Evolutionary conservation across 2,329 filamentous ascomycete genomes (phyloP).

Genomic region (Curvularia lunata): DNA sequence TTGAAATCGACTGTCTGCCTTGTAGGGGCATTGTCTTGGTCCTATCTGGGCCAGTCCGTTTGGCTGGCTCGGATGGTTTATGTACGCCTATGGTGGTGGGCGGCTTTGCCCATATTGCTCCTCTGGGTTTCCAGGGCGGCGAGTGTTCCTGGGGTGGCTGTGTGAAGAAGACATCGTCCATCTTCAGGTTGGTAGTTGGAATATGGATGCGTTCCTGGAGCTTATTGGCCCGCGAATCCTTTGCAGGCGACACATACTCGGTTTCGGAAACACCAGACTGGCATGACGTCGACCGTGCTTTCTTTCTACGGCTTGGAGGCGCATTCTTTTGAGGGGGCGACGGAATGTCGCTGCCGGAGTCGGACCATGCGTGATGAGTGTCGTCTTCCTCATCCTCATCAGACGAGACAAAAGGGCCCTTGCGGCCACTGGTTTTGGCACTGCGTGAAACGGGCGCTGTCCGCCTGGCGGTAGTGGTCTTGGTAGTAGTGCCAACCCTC

Average conservation of each 20-base stretch:
- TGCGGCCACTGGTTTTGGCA: slow-evolving; percentile 22
- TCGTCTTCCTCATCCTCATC: slow-evolving; percentile 33
- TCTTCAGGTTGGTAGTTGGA: slow-evolving; percentile 48
- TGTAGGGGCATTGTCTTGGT: slow-evolving; percentile 36
- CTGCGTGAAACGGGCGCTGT: slow-evolving; percentile 31
- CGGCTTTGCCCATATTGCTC: slow-evolving; percentile 57
- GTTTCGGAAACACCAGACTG: slow-evolving; percentile 8
- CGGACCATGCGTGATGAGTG: slow-evolving; percentile 20
- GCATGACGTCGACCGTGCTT: slow-evolving; percentile 16
- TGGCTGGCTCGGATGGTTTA: slow-evolving; percentile 26
- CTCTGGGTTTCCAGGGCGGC: slow-evolving; percentile 54
- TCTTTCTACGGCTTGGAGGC: slow-evolving; percentile 24
- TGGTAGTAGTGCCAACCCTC: slow-evolving; percentile 31
- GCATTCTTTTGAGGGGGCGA: slow-evolving; percentile 16
- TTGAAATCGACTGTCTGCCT: slow-evolving; percentile 34
- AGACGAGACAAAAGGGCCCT: slow-evolving; percentile 34
- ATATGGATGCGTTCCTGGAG: slow-evolving; percentile 54
- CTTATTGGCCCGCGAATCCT: slow-evolving; percentile 38
- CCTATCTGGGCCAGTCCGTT: slow-evolving; percentile 23
- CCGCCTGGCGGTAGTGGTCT: slow-evolving; percentile 28
- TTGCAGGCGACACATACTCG: slow-evolving; percentile 28
- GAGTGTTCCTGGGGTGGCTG: slow-evolving; percentile 53
- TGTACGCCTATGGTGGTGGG: slow-evolving; percentile 37
- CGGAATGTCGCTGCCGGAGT: slow-evolving; percentile 11
- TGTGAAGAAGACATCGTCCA: slow-evolving; percentile 52